These are phyloP conservation scores for Tilletia caries DNA, from an alignment of 1,284 basidiomycete genomes.

Conservation along the genomic window DNA sequence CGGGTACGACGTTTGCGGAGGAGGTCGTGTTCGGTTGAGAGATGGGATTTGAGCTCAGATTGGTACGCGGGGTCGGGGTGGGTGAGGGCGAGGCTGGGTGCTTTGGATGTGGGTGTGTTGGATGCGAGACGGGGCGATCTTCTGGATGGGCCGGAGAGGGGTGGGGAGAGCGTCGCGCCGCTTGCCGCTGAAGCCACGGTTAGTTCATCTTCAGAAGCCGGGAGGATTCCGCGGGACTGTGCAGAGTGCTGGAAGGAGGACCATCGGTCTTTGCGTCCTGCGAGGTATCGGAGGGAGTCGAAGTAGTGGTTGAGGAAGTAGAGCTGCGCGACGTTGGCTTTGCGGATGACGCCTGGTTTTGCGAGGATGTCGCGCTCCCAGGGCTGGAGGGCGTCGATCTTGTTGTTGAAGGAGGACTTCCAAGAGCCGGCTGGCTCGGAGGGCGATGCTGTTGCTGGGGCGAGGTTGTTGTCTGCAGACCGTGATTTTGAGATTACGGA, in stretches of 20 bases:
- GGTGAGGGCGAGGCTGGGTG: neutral
- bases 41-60: conserved; percentile 38
- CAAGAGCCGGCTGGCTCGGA: neutral
- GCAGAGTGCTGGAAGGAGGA: conserved; percentile 68
- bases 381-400: conserved; percentile 41
- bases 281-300: conserved; percentile 48
- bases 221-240: conserved; percentile 26
- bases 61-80: conserved; percentile 62
- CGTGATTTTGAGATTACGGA: neutral
- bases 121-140: conserved; percentile 74
- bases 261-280: conserved; percentile 54
- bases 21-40: conserved; percentile 45
- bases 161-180: conserved; percentile 15
- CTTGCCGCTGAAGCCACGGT: conserved; percentile 7
- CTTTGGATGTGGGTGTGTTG: neutral
- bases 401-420: conserved; percentile 14
- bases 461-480: neutral
- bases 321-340: conserved; percentile 52
- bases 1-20: conserved; percentile 49
- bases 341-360: conserved; percentile 45
- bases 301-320: conserved; percentile 54
- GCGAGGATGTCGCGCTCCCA: conserved; percentile 48
- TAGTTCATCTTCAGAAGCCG: conserved; percentile 12
- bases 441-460: neutral
- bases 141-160: conserved; percentile 76